Base-by-base conservation (phyloP, 176 grass and related monocot species). In the Cenchrus fungigraminus region DNA sequence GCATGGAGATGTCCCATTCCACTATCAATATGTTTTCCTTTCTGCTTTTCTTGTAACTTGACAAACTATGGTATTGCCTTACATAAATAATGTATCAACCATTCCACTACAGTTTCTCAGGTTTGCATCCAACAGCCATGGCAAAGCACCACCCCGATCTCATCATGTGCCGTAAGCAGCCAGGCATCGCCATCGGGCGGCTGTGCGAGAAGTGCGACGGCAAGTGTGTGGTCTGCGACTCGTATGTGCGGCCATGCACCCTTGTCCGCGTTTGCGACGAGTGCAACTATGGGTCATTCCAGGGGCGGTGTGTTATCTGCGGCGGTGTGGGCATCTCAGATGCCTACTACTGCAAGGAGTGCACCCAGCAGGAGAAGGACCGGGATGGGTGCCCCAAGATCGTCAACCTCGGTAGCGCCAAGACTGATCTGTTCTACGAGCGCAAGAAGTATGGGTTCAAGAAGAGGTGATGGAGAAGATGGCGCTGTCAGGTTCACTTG, bases 311-410 rank as follows among this genome's bases (percentile, higher is more conserved):
- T 15, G 94, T 96, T 56, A 93, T 96, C 73, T 93, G 89, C 0
- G 94, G 91, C 32, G 94, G 91, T 0, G 91, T 93, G 6, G 94
- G 94, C 77, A 96, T 96, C 64, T 96, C 94, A 2, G 94, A 96
- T n/a, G 91, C 94, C n/a, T 96, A 96, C 77, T 96, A 93, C 77
- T 96, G 94, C 86, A 93, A 93, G 83, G 94, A 96, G 55, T 96
- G 94, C 63, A 96, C 94, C 0, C 94, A 91, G 84, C 91, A 95
- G 73, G 94, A 93, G 78, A 96, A 96, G 63, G 94, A 96, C 60
- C 80, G 89, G 2, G 94, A 96, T 13, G 91, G 89, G 5, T 96
- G 94, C 15, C 94, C 94, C 50, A 96, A 96, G 85, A 96, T 96
- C 43, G 94, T 96, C 15, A 96, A 96, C 17, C 84, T 96, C 53